phyloP scores from a whole-genome alignment of 805 yeast genomes.

The Pichia deserticola region DNA sequence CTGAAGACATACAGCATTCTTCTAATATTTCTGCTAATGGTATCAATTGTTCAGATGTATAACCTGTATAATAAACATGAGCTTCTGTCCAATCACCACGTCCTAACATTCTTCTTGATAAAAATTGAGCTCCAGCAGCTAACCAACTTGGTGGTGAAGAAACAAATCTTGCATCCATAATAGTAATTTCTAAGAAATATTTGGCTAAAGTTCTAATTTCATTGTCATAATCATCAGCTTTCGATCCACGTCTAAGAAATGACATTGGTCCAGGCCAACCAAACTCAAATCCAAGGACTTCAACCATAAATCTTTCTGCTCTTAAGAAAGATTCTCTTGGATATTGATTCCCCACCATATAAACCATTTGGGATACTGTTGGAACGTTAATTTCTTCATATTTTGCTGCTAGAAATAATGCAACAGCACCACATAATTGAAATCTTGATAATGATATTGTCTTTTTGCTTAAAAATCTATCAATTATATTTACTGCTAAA shows the following conservation, averaged over 20 bases:
- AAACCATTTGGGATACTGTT: conserved; percentile 75
- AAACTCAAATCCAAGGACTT: conserved; percentile 64
- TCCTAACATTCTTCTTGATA: conserved; percentile 66
- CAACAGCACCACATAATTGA: conserved; percentile 91
- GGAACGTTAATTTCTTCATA: conserved; percentile 89
- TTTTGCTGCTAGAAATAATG: conserved; percentile 86
- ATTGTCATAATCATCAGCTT: conserved; percentile 84
- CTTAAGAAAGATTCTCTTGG: conserved; percentile 67
- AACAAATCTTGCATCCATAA: conserved; percentile 67
- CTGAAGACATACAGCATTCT: conserved; percentile 57
- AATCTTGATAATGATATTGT: conserved; percentile 75
- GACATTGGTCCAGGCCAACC: conserved; percentile 88
- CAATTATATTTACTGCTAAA: conserved; percentile 78
- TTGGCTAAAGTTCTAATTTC: conserved; percentile 81
- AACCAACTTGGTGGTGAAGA: conserved; percentile 66
- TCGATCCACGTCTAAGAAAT: conserved; percentile 78
- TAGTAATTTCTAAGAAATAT: conserved; percentile 69
- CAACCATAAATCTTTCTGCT: conserved; percentile 75
- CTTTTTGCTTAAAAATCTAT: conserved; percentile 66
- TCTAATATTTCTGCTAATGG: conserved; percentile 72
- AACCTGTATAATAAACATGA: conserved; percentile 88
- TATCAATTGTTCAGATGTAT: conserved; percentile 73
- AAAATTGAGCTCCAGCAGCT: conserved; percentile 79
- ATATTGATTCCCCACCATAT: conserved; percentile 78
- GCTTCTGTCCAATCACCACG: conserved; percentile 77